Evolutionary conservation across 164 flowering plant genomes (phyloP).

Genomic region (Nymphaea colorata): DNA sequence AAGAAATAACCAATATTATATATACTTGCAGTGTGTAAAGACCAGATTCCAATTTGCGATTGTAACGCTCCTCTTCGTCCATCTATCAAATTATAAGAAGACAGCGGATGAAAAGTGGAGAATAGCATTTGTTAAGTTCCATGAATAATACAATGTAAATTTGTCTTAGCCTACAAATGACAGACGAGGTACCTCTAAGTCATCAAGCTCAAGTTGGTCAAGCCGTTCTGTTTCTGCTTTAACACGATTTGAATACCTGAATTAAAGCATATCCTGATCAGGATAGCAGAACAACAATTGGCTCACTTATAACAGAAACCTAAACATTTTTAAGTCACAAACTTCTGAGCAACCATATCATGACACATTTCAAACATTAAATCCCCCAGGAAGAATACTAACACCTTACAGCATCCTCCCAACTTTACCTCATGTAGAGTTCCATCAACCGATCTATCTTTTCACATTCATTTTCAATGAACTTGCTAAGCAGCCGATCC

Average conservation of each 20-base stretch:
- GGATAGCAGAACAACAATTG: too few species aligned
- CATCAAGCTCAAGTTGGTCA: slow-evolving; percentile 66
- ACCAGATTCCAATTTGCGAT: slow-evolving; percentile 80
- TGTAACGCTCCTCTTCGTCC: slow-evolving; percentile 93
- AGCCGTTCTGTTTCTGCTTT: slow-evolving; percentile 71
- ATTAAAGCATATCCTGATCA: background rate
- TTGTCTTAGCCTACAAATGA: background rate
- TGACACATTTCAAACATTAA: too few species aligned
- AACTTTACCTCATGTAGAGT: slow-evolving; percentile 62
- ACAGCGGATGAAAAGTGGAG: too few species aligned
- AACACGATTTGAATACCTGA: slow-evolving; percentile 80
- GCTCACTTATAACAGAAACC: too few species aligned
- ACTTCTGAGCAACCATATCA: too few species aligned
- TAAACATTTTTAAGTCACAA: too few species aligned
- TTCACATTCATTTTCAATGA: slow-evolving; percentile 89
- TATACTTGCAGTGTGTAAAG: slow-evolving; percentile 86
- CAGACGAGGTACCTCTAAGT: slow-evolving; percentile 55
- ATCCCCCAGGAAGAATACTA: too few species aligned
- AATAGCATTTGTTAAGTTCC: background rate
- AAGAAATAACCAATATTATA: background rate
- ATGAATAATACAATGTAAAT: background rate
- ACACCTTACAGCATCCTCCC: background rate
- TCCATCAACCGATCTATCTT: slow-evolving; percentile 98
- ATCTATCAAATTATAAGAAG: slow-evolving; percentile 37
- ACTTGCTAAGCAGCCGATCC: slow-evolving; percentile 87